Conservation (phyloP, 140 eudicot genomes). For the Flaveria floridana region DNA sequence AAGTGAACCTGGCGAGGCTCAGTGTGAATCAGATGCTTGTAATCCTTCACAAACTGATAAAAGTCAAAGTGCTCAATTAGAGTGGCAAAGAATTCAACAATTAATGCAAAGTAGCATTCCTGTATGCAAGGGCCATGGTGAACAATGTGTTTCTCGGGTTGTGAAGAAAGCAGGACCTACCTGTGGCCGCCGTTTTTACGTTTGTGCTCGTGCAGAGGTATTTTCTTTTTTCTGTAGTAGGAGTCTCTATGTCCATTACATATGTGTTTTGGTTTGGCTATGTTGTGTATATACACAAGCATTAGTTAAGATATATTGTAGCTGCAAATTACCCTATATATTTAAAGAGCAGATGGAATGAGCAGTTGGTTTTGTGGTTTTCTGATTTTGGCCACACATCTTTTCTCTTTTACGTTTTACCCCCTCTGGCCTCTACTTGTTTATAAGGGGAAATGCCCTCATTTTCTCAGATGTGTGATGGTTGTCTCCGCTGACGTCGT, state of each 20-base stretch:
- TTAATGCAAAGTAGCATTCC: constrained; percentile 88
- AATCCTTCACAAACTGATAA: constrained; percentile 47
- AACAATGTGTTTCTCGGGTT: constrained; percentile 88
- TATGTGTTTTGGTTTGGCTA: constrained; percentile 3
- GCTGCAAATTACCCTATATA: background rate
- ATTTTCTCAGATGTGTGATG: too few species aligned
- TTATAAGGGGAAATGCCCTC: too few species aligned
- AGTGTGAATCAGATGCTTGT: constrained; percentile 29
- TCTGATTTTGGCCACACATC: too few species aligned
- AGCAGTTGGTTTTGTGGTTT: too few species aligned
- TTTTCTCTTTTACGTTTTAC: too few species aligned
- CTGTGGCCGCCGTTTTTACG: constrained; percentile 78
- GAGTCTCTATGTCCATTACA: background rate
- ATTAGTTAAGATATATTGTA: constrained; percentile 2
- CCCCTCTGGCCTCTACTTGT: too few species aligned
- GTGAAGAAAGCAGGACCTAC: constrained; percentile 94
- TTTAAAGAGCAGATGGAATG: too few species aligned
- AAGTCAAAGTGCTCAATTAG: constrained; percentile 54
- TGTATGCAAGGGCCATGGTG: constrained; percentile 84
- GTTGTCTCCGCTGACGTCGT: too few species aligned
- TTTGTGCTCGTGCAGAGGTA: constrained; percentile 98
- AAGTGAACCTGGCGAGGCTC: constrained; percentile 33
- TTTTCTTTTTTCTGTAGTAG: background rate
- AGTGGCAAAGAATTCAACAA: constrained; percentile 95
- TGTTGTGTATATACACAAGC: too few species aligned